phyloP scores from a whole-genome alignment of 306 rosid species.

The Trifolium subterraneum region DNA sequence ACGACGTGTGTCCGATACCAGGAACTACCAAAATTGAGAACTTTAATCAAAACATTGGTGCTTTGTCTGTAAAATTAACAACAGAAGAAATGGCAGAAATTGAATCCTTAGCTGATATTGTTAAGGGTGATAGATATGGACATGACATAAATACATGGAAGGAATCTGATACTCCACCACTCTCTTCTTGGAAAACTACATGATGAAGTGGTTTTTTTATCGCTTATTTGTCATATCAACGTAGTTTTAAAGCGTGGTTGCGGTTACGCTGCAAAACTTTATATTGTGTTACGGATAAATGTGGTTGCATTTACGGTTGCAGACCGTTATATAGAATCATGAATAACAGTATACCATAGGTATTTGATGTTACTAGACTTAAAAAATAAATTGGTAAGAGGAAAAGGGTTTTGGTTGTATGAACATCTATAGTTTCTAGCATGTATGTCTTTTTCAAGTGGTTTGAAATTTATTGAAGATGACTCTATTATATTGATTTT shows the following conservation, averaged over 20 bases:
- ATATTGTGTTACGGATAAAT: background rate
- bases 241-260: background rate
- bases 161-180: conserved; percentile 66
- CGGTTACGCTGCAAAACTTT: background rate
- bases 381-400: background rate
- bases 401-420: background rate
- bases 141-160: conserved; percentile 36
- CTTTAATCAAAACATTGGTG: conserved; percentile 63
- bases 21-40: conserved; percentile 80
- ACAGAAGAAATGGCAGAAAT: conserved; percentile 66
- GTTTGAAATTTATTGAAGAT: too few species aligned
- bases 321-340: background rate
- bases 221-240: background rate
- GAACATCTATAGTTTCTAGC: background rate
- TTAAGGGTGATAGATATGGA: conserved; percentile 51
- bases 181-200: conserved; percentile 57
- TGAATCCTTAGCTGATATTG: conserved; percentile 54
- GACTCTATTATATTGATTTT: background rate
- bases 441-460: background rate
- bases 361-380: conserved; percentile 17
- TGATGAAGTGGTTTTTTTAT: conserved; percentile 14
- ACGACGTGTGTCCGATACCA: conserved; percentile 71
- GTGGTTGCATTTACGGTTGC: background rate
- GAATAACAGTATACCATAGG: background rate
- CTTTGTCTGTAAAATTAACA: conserved; percentile 63